Evolutionary conservation across 495 filamentous ascomycete species (phyloP).

Genomic region (Penicillium cataractarum): DNA sequence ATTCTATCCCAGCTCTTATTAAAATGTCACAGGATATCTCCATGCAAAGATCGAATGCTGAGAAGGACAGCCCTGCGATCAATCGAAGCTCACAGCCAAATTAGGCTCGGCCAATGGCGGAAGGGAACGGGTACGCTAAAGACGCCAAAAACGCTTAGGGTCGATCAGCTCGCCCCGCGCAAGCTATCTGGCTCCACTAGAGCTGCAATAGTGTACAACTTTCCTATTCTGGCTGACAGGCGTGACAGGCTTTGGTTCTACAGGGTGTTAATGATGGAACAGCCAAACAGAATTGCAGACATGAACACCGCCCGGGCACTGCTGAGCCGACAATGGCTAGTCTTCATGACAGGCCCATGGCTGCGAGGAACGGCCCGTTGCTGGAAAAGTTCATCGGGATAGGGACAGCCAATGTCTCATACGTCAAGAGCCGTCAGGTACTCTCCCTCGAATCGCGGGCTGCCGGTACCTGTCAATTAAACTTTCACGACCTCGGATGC

Average conservation of each 20-base stretch:
- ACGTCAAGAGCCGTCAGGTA: slow-evolving; percentile 29
- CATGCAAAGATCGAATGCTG: background rate
- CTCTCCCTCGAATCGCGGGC: slow-evolving; percentile 15
- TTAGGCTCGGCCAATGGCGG: slow-evolving; percentile 15
- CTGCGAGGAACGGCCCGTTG: slow-evolving; percentile 9
- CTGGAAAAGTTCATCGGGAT: slow-evolving; percentile 47
- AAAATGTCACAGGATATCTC: background rate
- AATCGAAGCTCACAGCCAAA: background rate
- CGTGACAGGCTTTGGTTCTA: slow-evolving; percentile 10
- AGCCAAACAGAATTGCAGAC: slow-evolving; percentile 8
- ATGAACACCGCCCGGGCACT: background rate
- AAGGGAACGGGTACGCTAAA: slow-evolving; percentile 14
- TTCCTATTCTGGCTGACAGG: slow-evolving; percentile 4
- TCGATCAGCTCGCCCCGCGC: slow-evolving; percentile 7
- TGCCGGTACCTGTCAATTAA: slow-evolving; percentile 11
- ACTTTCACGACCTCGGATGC: background rate
- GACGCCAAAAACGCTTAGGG: slow-evolving; percentile 1
- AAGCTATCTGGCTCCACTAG: slow-evolving; percentile 9
- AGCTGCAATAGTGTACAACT: slow-evolving; percentile 14
- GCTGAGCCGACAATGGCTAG: slow-evolving; percentile 8
- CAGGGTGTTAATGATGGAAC: slow-evolving; percentile 16
- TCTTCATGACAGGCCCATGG: slow-evolving; percentile 5
- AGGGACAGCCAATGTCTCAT: slow-evolving; percentile 25
- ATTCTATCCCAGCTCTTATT: background rate
- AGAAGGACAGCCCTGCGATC: background rate